phyloP scores from a whole-genome alignment of 495 filamentous ascomycete genomes.

The Aspergillus baeticus region DNA sequence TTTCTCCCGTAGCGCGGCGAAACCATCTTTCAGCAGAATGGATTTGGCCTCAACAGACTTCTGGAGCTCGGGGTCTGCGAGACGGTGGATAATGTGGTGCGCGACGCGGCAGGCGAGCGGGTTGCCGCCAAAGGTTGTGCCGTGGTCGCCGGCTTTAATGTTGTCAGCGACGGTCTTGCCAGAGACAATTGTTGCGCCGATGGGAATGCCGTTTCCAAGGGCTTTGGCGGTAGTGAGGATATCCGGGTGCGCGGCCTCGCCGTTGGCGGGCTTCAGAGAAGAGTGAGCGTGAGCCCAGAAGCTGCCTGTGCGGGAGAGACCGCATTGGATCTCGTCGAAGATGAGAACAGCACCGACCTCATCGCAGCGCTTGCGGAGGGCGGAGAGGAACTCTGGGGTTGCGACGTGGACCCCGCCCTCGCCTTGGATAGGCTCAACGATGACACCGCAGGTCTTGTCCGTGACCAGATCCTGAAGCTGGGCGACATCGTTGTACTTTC shows the following conservation, averaged over 20 bases:
- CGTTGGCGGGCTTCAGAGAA: conserved; percentile 33
- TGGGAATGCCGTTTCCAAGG: conserved; percentile 92
- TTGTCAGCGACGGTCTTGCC: conserved; percentile 71
- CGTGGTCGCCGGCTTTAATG: conserved; percentile 91
- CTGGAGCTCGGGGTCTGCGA: conserved; percentile 66
- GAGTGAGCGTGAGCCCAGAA: conserved; percentile 89
- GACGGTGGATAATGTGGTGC: conserved; percentile 74
- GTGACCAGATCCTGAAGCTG: conserved; percentile 71
- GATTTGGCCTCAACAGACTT: conserved; percentile 62
- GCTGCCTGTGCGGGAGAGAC: conserved; percentile 77
- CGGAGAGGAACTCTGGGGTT: conserved; percentile 73
- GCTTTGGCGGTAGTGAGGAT: conserved; percentile 94
- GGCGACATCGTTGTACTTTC: conserved; percentile 77
- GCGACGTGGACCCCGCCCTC: conserved; percentile 91
- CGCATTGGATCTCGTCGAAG: conserved; percentile 97
- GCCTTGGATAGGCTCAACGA: conserved; percentile 96
- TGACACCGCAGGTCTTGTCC: conserved; percentile 86
- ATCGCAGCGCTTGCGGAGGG: conserved; percentile 75
- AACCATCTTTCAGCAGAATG: conserved; percentile 60
- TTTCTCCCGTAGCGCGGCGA: conserved; percentile 59
- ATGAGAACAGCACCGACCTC: conserved; percentile 87
- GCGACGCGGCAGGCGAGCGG: conserved; percentile 83
- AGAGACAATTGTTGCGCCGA: conserved; percentile 83
- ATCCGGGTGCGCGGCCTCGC: conserved; percentile 80
- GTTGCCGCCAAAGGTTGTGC: conserved; percentile 96